Evolutionary conservation across 805 yeast genomes (phyloP), one percentile per base, ranked within the genome.

Genomic region (Candida lessepsii): DNA sequence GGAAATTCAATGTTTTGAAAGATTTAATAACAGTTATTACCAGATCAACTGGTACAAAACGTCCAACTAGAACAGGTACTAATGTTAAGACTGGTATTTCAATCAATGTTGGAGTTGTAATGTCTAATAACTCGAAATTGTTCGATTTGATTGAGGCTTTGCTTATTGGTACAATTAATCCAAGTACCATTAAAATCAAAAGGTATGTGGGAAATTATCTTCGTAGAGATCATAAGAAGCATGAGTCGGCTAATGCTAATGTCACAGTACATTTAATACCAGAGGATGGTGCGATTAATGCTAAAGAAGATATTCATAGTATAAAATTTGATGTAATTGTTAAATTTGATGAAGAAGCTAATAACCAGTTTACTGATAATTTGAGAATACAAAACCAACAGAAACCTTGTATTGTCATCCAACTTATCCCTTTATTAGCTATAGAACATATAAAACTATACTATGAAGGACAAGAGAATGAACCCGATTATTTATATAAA

Each of bases 81-180:
- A 36, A 34, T 18, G 39, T 48, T 58, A 33, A 27, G n/a, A 37
- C 32, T 10, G 26, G 17, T 4, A 13, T 15, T 21, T 27, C 20
- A 9, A 9, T 32, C 3, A 71, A 82, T 43, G 65, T 90, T 2
- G 96, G 81, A 0, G 65, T 91, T 2, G 76, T 89, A 1, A 80
- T 89, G 44, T 71, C 83, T 40, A 75, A 85, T 3, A 95, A 62
- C 24, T 80, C 10, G 65, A 78, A 62, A 70, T 83, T 34, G 57
- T 63, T 86, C 51, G 97, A 87, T 59, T 63, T 86, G 46, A 58
- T 82, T 4, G 93, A 86, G 50, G 87, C 89, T 1, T 60, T 87
- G 15, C 58, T 86, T 32, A 53, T 81, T 28, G 90, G 91, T 2
- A 75, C 75, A 43, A 39, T 51, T 9, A 21, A 18, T 15, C 64